Evolutionary conservation across 371 early-diverging fungal species (phyloP), one percentile per base, ranked within the genome.

Genomic region (Blastocladiella emersonii): DNA sequence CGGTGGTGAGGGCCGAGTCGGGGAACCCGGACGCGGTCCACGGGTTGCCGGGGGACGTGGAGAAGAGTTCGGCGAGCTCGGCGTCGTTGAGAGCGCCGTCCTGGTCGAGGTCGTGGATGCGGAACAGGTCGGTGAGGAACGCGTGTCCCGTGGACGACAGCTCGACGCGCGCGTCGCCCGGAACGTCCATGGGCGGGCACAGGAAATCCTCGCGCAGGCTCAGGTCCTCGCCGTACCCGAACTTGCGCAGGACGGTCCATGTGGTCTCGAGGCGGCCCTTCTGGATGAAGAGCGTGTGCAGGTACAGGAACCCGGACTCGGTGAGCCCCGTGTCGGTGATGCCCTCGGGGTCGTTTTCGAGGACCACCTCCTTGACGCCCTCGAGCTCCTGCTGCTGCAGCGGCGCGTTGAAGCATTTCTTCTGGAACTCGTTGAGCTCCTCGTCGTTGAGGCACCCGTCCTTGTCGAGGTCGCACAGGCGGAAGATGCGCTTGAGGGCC

Each of bases 181-280:
- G 89, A 21, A 95, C 87, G n/a, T 92, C 92, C 62, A 92, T 66
- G 80, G 78, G 74, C 55, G 95, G 96, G 44, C 78, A 77, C 63
- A 97, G 66, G 68, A 85, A 94, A 65, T 93, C 95, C 69, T 92
- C 91, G 49, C 91, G 75, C 59, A 98, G 69, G 1, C 86, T 83
- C 41, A 98, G 69, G 63, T 94, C 92, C 67, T 93, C 91, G 34
- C 92, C 93, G 69, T 98, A 96, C 25, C 96, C 96, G 77, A 94
- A 98, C 66, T 85, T 86, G 37, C 95, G 76, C 45, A 98, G 72
- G 3, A 98, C 95, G 30, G 91, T 90, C 98, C 98, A 98, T 15
- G 95, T 94, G 1, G 98, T 98, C 66, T 98, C 98, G 13, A 94
- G 78, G 30, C 96, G 82, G 5, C 98, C 98, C 17, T 91, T 78